Evolutionary conservation across 441 rosid species (phyloP).

Genomic region (Francoa sonchifolia): DNA sequence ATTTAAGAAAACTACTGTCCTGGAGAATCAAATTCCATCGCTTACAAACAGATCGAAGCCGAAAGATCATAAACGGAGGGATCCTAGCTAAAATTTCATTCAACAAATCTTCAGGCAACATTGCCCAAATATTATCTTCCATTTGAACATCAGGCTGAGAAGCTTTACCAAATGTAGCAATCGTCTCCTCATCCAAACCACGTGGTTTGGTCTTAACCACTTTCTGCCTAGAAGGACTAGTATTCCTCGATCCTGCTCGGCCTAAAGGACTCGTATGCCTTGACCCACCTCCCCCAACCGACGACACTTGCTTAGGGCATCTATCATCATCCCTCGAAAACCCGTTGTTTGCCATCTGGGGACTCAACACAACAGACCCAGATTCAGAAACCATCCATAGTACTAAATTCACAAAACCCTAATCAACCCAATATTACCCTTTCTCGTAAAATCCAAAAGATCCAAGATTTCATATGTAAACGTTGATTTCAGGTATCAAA

Average conservation of each 20-base stretch:
- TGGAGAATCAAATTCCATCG: slow-evolving; percentile 88
- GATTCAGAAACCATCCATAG: slow-evolving; percentile 34
- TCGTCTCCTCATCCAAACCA: slow-evolving; percentile 83
- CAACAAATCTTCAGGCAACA: slow-evolving; percentile 88
- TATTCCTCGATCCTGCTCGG: slow-evolving; percentile 64
- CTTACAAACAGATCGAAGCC: slow-evolving; percentile 83
- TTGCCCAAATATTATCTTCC: slow-evolving; percentile 89
- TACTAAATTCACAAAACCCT: too few relatives aligned
- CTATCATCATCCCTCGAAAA: slow-evolving; percentile 26
- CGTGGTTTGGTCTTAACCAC: slow-evolving; percentile 80
- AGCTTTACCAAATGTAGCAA: slow-evolving; percentile 66
- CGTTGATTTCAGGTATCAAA: slow-evolving; percentile 8
- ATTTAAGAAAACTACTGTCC: slow-evolving; percentile 72
- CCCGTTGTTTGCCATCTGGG: slow-evolving; percentile 19
- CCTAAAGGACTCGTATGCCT: slow-evolving; percentile 69
- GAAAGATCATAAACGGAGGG: slow-evolving; percentile 84
- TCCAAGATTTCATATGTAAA: slow-evolving; percentile 11
- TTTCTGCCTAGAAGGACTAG: slow-evolving; percentile 78
- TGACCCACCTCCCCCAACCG: slow-evolving; percentile 50
- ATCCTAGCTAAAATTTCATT: slow-evolving; percentile 81
- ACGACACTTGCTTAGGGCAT: slow-evolving; percentile 47
- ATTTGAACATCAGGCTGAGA: slow-evolving; percentile 59
- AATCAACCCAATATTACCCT: slow-evolving; percentile 6
- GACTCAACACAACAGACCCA: slow-evolving; percentile 17
- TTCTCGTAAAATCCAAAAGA: slow-evolving; percentile 7